These are phyloP conservation scores for Zygotorulaspora florentina DNA, from an alignment of 805 yeast species.

Conservation along the genomic window DNA sequence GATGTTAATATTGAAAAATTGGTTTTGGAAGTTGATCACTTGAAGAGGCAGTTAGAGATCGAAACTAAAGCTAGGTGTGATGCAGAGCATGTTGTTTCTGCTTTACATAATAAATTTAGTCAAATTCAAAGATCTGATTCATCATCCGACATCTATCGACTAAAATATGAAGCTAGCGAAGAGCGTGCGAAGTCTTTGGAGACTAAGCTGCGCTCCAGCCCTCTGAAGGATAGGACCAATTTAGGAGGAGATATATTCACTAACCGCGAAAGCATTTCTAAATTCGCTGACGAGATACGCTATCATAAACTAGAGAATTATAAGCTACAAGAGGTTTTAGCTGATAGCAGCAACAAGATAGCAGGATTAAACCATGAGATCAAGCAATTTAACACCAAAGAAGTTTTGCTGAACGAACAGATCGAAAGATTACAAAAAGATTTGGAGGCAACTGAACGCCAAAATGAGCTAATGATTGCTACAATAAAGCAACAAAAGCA, in stretches of 20 bases:
- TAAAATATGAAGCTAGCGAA: slow-evolving; percentile 46
- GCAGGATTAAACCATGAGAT: slow-evolving; percentile 42
- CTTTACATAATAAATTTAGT: slow-evolving; percentile 23
- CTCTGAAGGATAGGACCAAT: slow-evolving; percentile 30
- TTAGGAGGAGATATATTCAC: slow-evolving; percentile 27
- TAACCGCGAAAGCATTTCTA: slow-evolving; percentile 27
- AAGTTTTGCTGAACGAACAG: slow-evolving; percentile 36
- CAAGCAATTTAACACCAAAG: slow-evolving; percentile 38
- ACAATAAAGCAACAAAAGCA: slow-evolving; percentile 58
- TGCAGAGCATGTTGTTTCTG: slow-evolving; percentile 43
- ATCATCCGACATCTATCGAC: slow-evolving; percentile 39
- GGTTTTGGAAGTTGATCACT: slow-evolving; percentile 43
- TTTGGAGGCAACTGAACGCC: slow-evolving; percentile 52
- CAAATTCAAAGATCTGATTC: slow-evolving; percentile 29
- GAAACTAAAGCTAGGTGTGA: slow-evolving; percentile 49
- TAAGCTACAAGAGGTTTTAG: slow-evolving; percentile 47
- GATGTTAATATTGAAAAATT: slow-evolving; percentile 34
- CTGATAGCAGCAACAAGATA: slow-evolving; percentile 45
- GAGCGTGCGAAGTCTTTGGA: slow-evolving; percentile 42
- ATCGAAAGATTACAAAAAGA: slow-evolving; percentile 48
- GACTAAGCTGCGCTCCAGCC: slow-evolving; percentile 28
- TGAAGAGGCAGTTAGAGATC: slow-evolving; percentile 46
- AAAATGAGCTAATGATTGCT: slow-evolving; percentile 51
- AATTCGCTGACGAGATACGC: slow-evolving; percentile 32
- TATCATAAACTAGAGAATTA: slow-evolving; percentile 34